Base-by-base conservation (phyloP, 768 basidiomycete genomes). In the Hemileccinum rubropunctum region DNA sequence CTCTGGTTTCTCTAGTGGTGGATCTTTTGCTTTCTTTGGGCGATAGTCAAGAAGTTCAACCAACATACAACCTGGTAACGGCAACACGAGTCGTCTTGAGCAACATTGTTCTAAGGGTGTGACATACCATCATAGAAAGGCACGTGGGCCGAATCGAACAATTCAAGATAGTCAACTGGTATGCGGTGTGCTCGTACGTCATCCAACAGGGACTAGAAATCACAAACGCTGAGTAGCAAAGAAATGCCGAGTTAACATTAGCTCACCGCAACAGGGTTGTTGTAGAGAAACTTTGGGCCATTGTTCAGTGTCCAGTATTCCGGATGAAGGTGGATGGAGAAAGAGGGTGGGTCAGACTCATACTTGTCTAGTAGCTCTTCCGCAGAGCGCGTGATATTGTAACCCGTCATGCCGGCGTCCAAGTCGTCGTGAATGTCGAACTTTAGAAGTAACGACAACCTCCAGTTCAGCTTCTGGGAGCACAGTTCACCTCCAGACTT, bases 221-320 rank as follows among this genome's bases (percentile, higher is more conserved):
- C 18, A 48, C 21, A 42, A 18, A 42, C 15, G 50, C 30, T 54
- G 42, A 56, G 47, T 45, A 36, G 36, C 40, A 20, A 43, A 18
- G 54, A 33, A 34, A 17, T 15, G n/a, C 26, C 36, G 7, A 33
- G 23, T 35, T 42, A 39, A 54, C 35, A 45, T n/a, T 18, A 21
- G 42, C 73, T 42, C 35, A 80, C 78, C 38, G 89, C 86, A 52
- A 86, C 80, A 57, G 81, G 88, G 63, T 84, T 83, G 61, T 86
- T 85, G 66, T 92, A 91, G 48, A 85, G 71, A 64, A 89, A 91
- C 75, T 89, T 90, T 58, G 83, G 80, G 37, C 88, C 85, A 51
- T 80, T 83, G 62, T 92, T 92, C 41, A 93, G 75, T 4, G 82
- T 79, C 91, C 91, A 93, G 65, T 88, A 75, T 60, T 91, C 91